Base-by-base conservation (phyloP, 345 rosid genomes). In the Camelina hispida region DNA sequence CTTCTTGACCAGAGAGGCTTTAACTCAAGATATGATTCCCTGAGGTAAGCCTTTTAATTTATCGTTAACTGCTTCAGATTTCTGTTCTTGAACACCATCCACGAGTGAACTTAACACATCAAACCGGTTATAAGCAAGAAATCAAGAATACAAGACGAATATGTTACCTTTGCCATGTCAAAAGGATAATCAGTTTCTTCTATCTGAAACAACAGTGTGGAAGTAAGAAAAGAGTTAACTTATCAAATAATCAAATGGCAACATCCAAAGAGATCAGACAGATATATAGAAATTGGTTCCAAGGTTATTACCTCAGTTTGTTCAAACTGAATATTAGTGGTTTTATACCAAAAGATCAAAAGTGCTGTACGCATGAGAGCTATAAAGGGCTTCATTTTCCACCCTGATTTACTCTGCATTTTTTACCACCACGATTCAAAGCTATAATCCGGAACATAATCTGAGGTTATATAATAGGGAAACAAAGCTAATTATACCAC, bases 1-100 rank as follows among this genome's bases (percentile, higher is more conserved):
- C 85, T 80, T 16, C 86, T 72, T 11, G 94, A 89, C 99, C 99
- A 96, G 20, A 96, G 84, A 75, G 98, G 97, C 85, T 83, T 91
- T 42, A 88, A 65, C 79, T 93, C 97, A 70, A 96, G 87, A 81
- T 75, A 87, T 63, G 34, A 96, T 89, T 55, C 97, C 98, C 56
- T 25, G 86, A 1, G 99, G 99, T 78, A 96, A 83, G 82, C 80
- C 74, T 38, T 75, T 71, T 65, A 95, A 63, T 62, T 78, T 66
- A 66, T 85, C 83, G 10, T 80, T 62, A 72, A 69, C 64, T 51
- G 79, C 62, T 56, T 65, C 83, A 62, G 83, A 74, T 68, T 81
- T 91, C 97, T 95, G 75, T 68, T 81, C 92, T 97, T 95, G 75
- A 47, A 35, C 42, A 78, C 35, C 66, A 64, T 38, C 46, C 60